These are phyloP conservation scores for Pseudocercospora musae DNA, from an alignment of 2,329 filamentous ascomycete species.

Conservation along the genomic window DNA sequence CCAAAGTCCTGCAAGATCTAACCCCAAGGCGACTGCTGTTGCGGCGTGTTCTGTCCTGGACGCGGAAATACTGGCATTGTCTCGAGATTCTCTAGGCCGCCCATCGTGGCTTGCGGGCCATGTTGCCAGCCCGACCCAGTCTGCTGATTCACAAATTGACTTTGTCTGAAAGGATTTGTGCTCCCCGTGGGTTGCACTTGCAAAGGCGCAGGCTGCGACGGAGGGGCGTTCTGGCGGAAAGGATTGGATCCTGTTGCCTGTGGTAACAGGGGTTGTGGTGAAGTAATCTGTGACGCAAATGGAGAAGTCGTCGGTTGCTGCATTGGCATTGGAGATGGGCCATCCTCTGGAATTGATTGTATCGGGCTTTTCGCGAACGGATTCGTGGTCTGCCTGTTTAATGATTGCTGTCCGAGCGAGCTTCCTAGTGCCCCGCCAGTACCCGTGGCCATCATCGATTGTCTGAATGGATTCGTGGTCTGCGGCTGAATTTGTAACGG, in stretches of 20 bases:
- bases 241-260: slow-evolving; percentile 70
- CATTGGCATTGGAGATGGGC: slow-evolving; percentile 15
- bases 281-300: slow-evolving; percentile 21
- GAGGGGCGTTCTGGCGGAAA: slow-evolving; percentile 55
- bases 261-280: slow-evolving; percentile 48
- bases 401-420: slow-evolving; percentile 19
- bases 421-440: slow-evolving; percentile 11
- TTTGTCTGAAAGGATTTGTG: slow-evolving; percentile 93
- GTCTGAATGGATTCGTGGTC: slow-evolving; percentile 87
- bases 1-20: slow-evolving; percentile 10
- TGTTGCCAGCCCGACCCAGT: slow-evolving; percentile 88
- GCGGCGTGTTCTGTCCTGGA: slow-evolving; percentile 51
- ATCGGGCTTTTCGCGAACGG: slow-evolving; percentile 59
- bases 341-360: slow-evolving; percentile 27
- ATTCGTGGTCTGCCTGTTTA: slow-evolving; percentile 39
- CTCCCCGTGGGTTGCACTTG: slow-evolving; percentile 77
- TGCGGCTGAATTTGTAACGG: slow-evolving; percentile 39
- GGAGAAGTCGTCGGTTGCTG: slow-evolving; percentile 19
- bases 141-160: slow-evolving; percentile 81
- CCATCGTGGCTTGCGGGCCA: slow-evolving; percentile 70
- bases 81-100: slow-evolving; percentile 70
- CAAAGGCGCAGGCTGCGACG: slow-evolving; percentile 46
- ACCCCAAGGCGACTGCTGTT: slow-evolving; percentile 30
- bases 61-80: slow-evolving; percentile 85
- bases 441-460: slow-evolving; percentile 69